These are phyloP conservation scores for Astrocystis sublimbata DNA, from an alignment of 495 filamentous ascomycete genomes.

Conservation along the genomic window DNA sequence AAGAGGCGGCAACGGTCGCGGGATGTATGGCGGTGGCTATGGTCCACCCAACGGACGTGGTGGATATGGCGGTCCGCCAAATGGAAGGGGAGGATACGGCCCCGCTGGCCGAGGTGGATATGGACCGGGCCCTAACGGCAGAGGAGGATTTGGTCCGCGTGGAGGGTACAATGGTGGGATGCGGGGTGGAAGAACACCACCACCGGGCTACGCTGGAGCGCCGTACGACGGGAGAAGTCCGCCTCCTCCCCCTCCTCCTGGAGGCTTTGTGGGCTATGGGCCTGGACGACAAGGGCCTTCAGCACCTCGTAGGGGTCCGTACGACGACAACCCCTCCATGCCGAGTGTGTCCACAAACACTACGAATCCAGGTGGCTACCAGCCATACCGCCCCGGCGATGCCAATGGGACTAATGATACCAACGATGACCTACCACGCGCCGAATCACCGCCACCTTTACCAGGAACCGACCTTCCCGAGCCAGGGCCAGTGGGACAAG, in stretches of 20 bases:
- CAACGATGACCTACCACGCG: conserved; percentile 46
- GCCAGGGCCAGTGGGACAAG: conserved; percentile 59
- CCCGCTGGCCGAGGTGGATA: conserved; percentile 42
- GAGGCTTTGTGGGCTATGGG: conserved; percentile 41
- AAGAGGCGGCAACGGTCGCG: conserved; percentile 59
- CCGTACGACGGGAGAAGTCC: conserved; percentile 50
- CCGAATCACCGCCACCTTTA: conserved; percentile 66
- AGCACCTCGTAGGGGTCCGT: conserved; percentile 38
- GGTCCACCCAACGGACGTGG: conserved; percentile 42
- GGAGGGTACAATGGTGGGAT: conserved; percentile 58
- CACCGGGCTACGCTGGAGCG: conserved; percentile 50
- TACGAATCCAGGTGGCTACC: conserved; percentile 33
- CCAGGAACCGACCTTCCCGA: conserved; percentile 49
- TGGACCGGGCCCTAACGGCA: conserved; percentile 30
- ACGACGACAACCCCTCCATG: conserved; percentile 34
- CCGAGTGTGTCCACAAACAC: conserved; percentile 28
- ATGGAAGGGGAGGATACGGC: conserved; percentile 43
- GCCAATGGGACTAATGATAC: too few species aligned
- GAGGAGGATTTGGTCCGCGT: conserved; percentile 35
- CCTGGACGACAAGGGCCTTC: conserved; percentile 38
- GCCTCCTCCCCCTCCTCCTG: conserved; percentile 50
- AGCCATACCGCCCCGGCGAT: conserved; percentile 45
- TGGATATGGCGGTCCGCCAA: conserved; percentile 39
- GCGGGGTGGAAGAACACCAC: conserved; percentile 58
- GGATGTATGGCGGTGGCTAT: conserved; percentile 44